phyloP scores from a whole-genome alignment of 176 grass and related monocot species.

The Guadua angustifolia region DNA sequence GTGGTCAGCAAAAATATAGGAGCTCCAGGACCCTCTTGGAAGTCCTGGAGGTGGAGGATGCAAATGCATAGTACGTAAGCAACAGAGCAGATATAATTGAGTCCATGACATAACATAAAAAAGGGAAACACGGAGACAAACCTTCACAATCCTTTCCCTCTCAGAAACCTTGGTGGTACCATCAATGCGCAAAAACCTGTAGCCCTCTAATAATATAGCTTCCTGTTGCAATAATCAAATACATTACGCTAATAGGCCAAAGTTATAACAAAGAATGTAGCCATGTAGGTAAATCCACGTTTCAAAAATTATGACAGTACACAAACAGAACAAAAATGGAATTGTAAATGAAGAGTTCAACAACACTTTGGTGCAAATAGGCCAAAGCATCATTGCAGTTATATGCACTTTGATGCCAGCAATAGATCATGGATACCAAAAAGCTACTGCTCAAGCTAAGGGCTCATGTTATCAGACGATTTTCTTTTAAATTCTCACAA shows the following conservation, averaged over 20 bases:
- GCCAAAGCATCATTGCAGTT: background rate
- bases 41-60: slow-evolving; percentile 71
- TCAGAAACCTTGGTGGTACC: slow-evolving; percentile 74
- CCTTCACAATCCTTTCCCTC: slow-evolving; percentile 86
- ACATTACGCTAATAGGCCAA: background rate
- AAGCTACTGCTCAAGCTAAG: slow-evolving; percentile 20
- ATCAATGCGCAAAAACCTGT: slow-evolving; percentile 86
- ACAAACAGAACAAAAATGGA: slow-evolving; percentile 2
- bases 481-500: background rate
- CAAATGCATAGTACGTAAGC: slow-evolving; percentile 26
- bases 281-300: background rate
- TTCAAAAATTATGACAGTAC: background rate
- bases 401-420: background rate
- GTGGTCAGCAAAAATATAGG: slow-evolving; percentile 90
- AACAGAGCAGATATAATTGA: slow-evolving; percentile 32
- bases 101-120: slow-evolving; percentile 41
- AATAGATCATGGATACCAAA: slow-evolving; percentile 29
- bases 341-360: slow-evolving; percentile 1
- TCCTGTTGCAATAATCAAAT: slow-evolving; percentile 59
- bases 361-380: background rate
- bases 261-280: background rate
- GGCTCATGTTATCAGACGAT: background rate
- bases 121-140: slow-evolving; percentile 26
- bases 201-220: slow-evolving; percentile 71
- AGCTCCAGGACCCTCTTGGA: slow-evolving; percentile 81